Conservation (phyloP, 2,329 filamentous ascomycete genomes). For the Botrytis porri region DNA sequence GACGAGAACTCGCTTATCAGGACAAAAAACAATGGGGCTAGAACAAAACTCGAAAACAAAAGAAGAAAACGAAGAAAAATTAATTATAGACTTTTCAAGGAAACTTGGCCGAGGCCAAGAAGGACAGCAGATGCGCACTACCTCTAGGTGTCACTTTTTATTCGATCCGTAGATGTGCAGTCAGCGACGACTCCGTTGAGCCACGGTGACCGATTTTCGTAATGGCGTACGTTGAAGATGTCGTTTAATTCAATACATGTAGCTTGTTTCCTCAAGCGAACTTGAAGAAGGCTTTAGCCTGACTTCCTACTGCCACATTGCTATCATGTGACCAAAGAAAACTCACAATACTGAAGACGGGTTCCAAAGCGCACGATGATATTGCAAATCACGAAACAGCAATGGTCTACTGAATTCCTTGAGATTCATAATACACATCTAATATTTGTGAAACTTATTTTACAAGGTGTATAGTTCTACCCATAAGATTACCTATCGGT, state of each 20-base stretch:
- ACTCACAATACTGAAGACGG: no score
- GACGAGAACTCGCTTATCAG: neutral
- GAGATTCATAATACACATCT: no score
- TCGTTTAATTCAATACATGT: neutral
- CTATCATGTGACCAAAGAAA: neutral
- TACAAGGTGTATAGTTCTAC: no score
- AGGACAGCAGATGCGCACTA: neutral
- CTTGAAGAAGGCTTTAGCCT: accelerated
- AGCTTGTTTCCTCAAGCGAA: accelerated
- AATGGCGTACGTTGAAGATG: neutral
- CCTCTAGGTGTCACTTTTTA: neutral
- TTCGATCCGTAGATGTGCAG: neutral
- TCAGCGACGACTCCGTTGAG: neutral
- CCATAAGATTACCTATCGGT: no score
- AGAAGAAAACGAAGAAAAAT: neutral
- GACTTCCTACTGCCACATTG: neutral
- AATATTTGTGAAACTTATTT: no score
- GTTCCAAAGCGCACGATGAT: no score
- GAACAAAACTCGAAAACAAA: neutral
- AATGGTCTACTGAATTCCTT: no score
- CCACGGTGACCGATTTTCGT: neutral
- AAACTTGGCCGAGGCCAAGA: neutral
- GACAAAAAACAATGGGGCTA: neutral
- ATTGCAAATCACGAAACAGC: no score
- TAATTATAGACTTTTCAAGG: neutral